Evolutionary conservation across 1,284 basidiomycete species (phyloP).

Genomic region (Pyrrhoderma lamaoense): DNA sequence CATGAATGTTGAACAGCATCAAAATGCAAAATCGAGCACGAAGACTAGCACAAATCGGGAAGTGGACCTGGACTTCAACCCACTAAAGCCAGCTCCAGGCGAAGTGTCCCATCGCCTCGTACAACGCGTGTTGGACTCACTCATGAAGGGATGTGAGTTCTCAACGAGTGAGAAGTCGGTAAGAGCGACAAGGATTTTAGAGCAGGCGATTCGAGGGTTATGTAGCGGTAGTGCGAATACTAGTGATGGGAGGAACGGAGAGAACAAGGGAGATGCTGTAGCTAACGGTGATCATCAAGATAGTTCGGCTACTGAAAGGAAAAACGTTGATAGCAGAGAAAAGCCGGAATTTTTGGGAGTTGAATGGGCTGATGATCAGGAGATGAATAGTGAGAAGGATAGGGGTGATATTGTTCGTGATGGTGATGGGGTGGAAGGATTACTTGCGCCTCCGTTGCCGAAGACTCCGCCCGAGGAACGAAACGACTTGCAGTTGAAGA

Average conservation of each 20-base stretch:
- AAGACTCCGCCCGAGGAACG: slow-evolving; percentile 41
- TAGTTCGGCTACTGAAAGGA: too few relatives aligned
- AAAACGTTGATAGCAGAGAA: too few relatives aligned
- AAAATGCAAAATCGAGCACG: neutral
- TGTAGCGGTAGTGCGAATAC: slow-evolving; percentile 32
- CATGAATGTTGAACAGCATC: neutral
- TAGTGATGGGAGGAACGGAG: slow-evolving; percentile 11
- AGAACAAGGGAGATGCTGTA: neutral
- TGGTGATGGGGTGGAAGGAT: neutral
- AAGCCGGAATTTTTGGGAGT: too few relatives aligned
- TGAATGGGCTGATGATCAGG: neutral
- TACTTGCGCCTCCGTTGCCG: slow-evolving; percentile 22
- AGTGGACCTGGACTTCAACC: neutral
- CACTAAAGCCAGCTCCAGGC: slow-evolving; percentile 46
- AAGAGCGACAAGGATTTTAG: slow-evolving; percentile 63
- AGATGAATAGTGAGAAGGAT: neutral
- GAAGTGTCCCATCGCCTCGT: slow-evolving; percentile 58
- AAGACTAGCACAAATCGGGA: neutral
- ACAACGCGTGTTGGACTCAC: slow-evolving; percentile 57
- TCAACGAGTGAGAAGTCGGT: slow-evolving; percentile 55
- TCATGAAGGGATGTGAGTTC: slow-evolving; percentile 75
- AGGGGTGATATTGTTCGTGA: neutral
- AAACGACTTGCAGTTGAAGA: slow-evolving; percentile 29
- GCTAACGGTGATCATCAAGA: too few relatives aligned
- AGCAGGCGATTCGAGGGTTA: slow-evolving; percentile 57